Evolutionary conservation across 805 yeast species (phyloP), one percentile per base, ranked within the genome.

Genomic region (Pichia exigua): DNA sequence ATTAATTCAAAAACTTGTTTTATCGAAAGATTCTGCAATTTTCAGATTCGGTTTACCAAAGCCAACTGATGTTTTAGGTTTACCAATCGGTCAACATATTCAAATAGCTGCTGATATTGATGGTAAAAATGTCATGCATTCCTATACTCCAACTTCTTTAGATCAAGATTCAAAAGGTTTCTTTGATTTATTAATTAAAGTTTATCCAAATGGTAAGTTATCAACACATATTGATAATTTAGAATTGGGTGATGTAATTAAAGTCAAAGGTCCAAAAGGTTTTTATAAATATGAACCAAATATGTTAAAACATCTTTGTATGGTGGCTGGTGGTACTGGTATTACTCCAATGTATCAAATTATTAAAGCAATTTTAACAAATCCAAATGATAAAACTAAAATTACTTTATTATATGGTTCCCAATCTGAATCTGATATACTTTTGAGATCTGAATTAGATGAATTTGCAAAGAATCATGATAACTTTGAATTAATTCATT

Each of bases 281-380:
- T 81, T 81, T 62, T 89, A 87, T 75, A 77, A 82, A 55, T 91
- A 91, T 72, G 74, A 80, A 49, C 89, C 95, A 59, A 87, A 87
- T 70, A 82, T 85, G 82, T 82, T 79, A 52, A 72, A 76, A 53
- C 76, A 78, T 54, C 75, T 91, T 54, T 89, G 85, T 50, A 91
- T 91, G 97, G 82, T 92, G 58, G 95, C 96, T 42, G 97, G 97
- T 59, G 98, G 97, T 63, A 88, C 97, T 40, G 97, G 97, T 67
- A 85, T 90, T 62, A 85, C 97, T 9, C 97, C 97, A 66, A 90
- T 90, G 97, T 88, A 82, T 70, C 97, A 90, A 73, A 83, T 90
- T 59, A 81, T 91, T 59, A 85, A 87, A 60, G 87, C 95, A 15
- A 83, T 91, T 58, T 82, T 82, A 61, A 71, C 74, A 52, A 81